phyloP scores from a whole-genome alignment of 306 rosid species.

The Lathyrus oleraceus region DNA sequence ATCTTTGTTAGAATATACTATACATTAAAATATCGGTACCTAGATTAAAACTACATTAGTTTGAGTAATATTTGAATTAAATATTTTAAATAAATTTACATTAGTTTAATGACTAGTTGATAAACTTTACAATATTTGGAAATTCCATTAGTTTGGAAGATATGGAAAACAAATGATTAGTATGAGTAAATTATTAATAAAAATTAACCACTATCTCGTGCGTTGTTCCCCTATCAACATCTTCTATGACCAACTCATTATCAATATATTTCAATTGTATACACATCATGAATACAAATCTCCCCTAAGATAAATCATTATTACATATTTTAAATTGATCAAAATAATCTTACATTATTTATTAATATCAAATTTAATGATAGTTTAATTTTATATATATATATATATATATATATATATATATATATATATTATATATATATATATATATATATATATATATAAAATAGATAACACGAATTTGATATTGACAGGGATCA shows the following conservation, averaged over 20 bases:
- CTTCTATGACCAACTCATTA: slow-evolving; percentile 3
- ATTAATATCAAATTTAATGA: too few relatives aligned
- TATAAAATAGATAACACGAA: too few relatives aligned
- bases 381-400: too few relatives aligned
- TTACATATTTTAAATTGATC: too few relatives aligned
- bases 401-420: too few relatives aligned
- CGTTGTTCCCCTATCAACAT: not conserved
- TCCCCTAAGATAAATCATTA: not conserved
- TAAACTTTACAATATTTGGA: not conserved
- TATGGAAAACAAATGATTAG: slow-evolving; percentile 10
- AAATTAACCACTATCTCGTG: slow-evolving; percentile 18
- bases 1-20: slow-evolving; percentile 16
- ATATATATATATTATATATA: too few relatives aligned
- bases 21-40: not conserved
- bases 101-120: slow-evolving; percentile 20
- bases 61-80: too few relatives aligned
- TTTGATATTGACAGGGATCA: too few relatives aligned
- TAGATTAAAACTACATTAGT: too few relatives aligned
- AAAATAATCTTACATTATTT: too few relatives aligned
- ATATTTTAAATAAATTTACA: not conserved
- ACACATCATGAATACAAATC: not conserved
- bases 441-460: too few relatives aligned
- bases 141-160: slow-evolving; percentile 31
- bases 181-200: not conserved
- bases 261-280: not conserved